phyloP scores from a whole-genome alignment of 2,329 filamentous ascomycete species.

The Ceratocystis ficicola region DNA sequence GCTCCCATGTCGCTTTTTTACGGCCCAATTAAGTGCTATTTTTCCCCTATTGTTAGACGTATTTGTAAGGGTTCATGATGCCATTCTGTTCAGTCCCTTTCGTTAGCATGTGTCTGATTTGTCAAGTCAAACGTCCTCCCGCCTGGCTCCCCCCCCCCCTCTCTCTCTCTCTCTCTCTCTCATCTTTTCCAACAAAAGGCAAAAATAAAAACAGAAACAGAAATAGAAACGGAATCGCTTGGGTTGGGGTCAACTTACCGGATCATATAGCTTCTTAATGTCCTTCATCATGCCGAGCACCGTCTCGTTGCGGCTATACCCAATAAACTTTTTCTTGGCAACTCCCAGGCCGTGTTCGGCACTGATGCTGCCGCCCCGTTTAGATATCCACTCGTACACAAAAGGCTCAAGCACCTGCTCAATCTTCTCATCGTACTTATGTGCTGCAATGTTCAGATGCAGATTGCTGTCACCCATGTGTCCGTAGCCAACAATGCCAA shows the following conservation, averaged over 20 bases:
- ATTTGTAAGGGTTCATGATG: constrained; percentile 99
- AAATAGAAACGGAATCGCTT: too few species aligned
- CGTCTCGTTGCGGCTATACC: constrained; percentile 78
- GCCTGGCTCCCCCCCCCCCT: not conserved
- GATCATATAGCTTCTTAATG: constrained; percentile 88
- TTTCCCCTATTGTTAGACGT: constrained; percentile 44
- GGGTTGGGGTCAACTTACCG: constrained; percentile 46
- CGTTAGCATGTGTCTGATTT: not conserved
- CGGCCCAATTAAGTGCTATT: not conserved
- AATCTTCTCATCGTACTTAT: constrained; percentile 74
- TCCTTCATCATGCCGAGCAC: constrained; percentile 89
- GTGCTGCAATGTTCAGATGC: constrained; percentile 78
- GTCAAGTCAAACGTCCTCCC: not conserved
- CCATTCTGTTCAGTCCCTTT: constrained; percentile 53
- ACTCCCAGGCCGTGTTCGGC: constrained; percentile 91
- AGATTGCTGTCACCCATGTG: constrained; percentile 97
- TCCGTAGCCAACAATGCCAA: constrained; percentile 88
- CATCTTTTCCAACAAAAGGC: too few species aligned
- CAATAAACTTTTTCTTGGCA: constrained; percentile 90
- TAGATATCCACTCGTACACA: constrained; percentile 92
- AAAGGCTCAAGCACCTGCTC: constrained; percentile 85
- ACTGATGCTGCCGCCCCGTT: constrained; percentile 83
- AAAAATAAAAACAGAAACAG: too few species aligned
- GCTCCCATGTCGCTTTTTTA: too few species aligned
- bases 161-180: too few species aligned